A percentile compares a stretch with the other conserved stretches of the same genome.
These are phyloP conservation scores for Ophiocordyceps camponoti-rufipedis DNA, from an alignment of 2,329 filamentous ascomycete species.

Conservation along the genomic window DNA sequence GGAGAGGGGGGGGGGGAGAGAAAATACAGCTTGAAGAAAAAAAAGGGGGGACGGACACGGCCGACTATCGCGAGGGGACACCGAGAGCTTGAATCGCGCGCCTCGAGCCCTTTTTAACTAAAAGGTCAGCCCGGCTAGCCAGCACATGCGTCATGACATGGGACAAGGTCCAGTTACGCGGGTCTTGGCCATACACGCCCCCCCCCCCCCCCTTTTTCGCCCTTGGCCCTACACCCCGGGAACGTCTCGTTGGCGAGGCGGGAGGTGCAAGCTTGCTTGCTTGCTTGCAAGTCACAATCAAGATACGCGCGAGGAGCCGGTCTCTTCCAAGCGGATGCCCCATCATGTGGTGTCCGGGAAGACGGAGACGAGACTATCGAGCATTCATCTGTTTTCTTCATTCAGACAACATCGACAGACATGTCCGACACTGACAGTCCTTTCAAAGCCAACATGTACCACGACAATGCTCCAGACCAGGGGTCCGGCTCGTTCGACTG, in stretches of 20 bases:
- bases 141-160: conserved; percentile 2
- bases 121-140: neutral
- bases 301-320: neutral
- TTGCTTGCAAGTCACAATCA: conserved; percentile 2
- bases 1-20: neutral
- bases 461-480: neutral
- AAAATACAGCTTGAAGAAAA: too few species aligned
- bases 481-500: neutral
- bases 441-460: neutral
- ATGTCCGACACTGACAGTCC: too few species aligned
- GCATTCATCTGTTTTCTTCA: too few species aligned
- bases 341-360: neutral
- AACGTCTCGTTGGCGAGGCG: conserved; percentile 1
- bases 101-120: conserved; percentile 5
- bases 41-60: neutral
- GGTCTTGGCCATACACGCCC: conserved; percentile 1
- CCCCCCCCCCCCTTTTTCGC: too few species aligned
- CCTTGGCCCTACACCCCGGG: neutral
- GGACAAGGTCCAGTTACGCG: conserved; percentile 3
- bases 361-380: too few species aligned
- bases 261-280: conserved; percentile 1
- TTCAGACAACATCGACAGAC: too few species aligned
- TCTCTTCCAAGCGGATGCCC: neutral
- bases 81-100: neutral
- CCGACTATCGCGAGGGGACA: neutral